These are phyloP conservation scores for Neurospora discreta DNA, from an alignment of 495 filamentous ascomycete genomes.

Conservation along the genomic window DNA sequence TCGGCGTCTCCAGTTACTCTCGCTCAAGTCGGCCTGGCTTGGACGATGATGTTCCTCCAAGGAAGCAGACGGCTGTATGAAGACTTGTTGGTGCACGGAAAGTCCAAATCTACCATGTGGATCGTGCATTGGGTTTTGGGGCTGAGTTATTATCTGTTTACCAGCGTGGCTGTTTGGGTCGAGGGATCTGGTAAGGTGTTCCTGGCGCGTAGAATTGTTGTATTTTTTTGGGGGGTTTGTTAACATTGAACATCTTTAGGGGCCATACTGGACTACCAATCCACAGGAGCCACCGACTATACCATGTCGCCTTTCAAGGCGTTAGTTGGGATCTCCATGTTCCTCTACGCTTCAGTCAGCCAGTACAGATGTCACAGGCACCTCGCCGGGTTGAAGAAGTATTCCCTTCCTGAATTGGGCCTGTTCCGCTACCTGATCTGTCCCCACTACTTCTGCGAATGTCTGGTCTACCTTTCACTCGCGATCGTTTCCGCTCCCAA, in stretches of 20 bases:
- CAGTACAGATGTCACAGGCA: slow-evolving; percentile 77
- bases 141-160: slow-evolving; percentile 60
- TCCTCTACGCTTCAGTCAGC: slow-evolving; percentile 61
- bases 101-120: slow-evolving; percentile 64
- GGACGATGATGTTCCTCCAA: slow-evolving; percentile 64
- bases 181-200: slow-evolving; percentile 59
- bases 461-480: slow-evolving; percentile 70
- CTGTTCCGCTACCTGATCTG: slow-evolving; percentile 61
- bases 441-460: slow-evolving; percentile 90
- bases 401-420: slow-evolving; percentile 59
- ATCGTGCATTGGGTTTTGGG: slow-evolving; percentile 72
- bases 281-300: slow-evolving; percentile 19
- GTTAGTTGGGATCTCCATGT: slow-evolving; percentile 49
- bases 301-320: slow-evolving; percentile 46
- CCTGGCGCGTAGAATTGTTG: neutral
- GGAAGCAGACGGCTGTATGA: slow-evolving; percentile 66
- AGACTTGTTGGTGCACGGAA: slow-evolving; percentile 48
- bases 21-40: slow-evolving; percentile 55
- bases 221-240: slow-evolving; percentile 6
- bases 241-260: slow-evolving; percentile 8
- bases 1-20: slow-evolving; percentile 32
- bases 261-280: slow-evolving; percentile 21
- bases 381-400: slow-evolving; percentile 71
- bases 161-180: slow-evolving; percentile 71
- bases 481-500: slow-evolving; percentile 62